Evolutionary conservation across 495 filamentous ascomycete genomes (phyloP).

Genomic region (Podospora pseudopauciseta): DNA sequence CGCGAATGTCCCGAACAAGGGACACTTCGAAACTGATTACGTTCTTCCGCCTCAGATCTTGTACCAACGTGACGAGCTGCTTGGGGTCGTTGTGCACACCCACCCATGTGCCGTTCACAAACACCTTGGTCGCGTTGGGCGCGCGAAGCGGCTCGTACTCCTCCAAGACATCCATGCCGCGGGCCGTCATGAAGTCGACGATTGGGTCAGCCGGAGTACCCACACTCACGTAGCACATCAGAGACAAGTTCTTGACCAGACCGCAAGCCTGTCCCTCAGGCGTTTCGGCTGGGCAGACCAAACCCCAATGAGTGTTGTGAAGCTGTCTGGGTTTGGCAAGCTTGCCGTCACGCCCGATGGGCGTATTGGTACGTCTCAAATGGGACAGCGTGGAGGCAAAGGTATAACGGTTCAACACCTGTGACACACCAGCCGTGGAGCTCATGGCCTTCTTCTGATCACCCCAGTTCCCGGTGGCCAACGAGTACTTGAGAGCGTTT

Average conservation of each 20-base stretch:
- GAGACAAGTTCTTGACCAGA: constrained; percentile 93
- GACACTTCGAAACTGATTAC: constrained; percentile 86
- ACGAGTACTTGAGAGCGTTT: constrained; percentile 90
- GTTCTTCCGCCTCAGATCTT: constrained; percentile 68
- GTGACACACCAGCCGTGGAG: constrained; percentile 93
- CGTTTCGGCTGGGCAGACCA: constrained; percentile 96
- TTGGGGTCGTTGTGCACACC: constrained; percentile 82
- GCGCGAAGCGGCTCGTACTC: constrained; percentile 88
- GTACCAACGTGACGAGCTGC: constrained; percentile 72
- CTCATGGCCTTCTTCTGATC: constrained; percentile 97
- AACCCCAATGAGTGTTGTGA: constrained; percentile 98
- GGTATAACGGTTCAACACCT: constrained; percentile 96
- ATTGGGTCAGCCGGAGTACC: constrained; percentile 86
- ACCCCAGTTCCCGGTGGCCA: constrained; percentile 98
- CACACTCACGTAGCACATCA: constrained; percentile 97
- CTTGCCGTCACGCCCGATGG: constrained; percentile 96
- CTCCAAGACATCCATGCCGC: constrained; percentile 93
- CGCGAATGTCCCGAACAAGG: constrained; percentile 89
- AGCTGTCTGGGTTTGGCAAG: constrained; percentile 96
- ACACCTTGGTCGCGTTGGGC: constrained; percentile 94
- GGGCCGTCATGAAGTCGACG: constrained; percentile 87
- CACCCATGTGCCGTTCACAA: constrained; percentile 97
- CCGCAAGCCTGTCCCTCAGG: constrained; percentile 98
- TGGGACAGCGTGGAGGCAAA: constrained; percentile 95
- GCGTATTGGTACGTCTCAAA: constrained; percentile 93